Evolutionary conservation across 805 yeast genomes (phyloP).

Genomic region (Myxozyma kluyveri): DNA sequence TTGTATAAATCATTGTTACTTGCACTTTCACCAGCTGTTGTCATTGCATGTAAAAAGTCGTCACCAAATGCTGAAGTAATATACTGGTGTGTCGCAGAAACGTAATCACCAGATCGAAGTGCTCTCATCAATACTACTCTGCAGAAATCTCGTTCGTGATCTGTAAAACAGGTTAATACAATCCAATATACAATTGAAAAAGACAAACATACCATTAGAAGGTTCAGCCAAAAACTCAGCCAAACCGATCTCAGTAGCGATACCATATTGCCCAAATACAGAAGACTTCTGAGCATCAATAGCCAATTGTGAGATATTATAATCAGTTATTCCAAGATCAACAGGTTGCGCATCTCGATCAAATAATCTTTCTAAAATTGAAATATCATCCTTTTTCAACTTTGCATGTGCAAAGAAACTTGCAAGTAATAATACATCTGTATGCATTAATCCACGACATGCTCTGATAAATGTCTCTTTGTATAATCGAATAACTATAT

Average conservation of each 20-base stretch:
- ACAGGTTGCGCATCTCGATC: slow-evolving; percentile 16
- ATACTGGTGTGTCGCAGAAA: slow-evolving; percentile 7
- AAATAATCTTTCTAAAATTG: slow-evolving; percentile 18
- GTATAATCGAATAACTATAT: slow-evolving; percentile 45
- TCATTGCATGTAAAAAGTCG: not conserved
- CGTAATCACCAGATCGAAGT: slow-evolving; percentile 21
- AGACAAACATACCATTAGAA: not conserved
- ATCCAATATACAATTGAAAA: not conserved
- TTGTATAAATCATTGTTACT: not conserved
- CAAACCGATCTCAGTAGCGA: slow-evolving; percentile 7
- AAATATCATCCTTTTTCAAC: slow-evolving; percentile 8
- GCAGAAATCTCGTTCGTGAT: slow-evolving; percentile 14
- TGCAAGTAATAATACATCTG: slow-evolving; percentile 49
- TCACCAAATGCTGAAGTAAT: slow-evolving; percentile 8
- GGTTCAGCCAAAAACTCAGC: slow-evolving; percentile 3
- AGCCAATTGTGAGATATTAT: slow-evolving; percentile 9
- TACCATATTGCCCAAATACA: slow-evolving; percentile 8
- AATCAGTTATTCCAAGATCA: slow-evolving; percentile 11
- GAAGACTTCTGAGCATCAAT: slow-evolving; percentile 8
- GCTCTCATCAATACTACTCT: slow-evolving; percentile 19
- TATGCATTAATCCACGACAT: slow-evolving; percentile 47
- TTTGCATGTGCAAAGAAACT: slow-evolving; percentile 31
- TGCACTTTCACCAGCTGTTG: slow-evolving; percentile 5
- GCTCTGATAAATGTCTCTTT: slow-evolving; percentile 47
- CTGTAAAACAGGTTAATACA: not conserved